Conservation (phyloP, 78 protist species). For the Guillardia theta region DNA sequence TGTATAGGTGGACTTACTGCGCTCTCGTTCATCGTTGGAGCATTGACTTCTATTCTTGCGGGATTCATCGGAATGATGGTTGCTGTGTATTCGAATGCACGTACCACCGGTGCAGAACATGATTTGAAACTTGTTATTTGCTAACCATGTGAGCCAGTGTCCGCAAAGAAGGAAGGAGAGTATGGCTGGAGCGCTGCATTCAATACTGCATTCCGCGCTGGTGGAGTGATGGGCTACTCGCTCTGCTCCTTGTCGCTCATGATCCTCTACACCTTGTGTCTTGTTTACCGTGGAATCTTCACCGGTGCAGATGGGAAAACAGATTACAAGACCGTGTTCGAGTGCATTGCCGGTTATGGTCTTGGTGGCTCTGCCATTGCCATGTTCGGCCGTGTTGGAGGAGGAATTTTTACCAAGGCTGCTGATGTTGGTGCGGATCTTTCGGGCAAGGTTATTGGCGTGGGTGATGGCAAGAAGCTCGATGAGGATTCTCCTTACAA, state of each 20-base stretch:
- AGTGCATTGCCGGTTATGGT: slow-evolving; percentile 73
- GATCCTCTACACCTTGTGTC: not conserved
- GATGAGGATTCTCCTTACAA: slow-evolving; percentile 77
- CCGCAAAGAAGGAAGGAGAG: not conserved
- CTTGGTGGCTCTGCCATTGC: slow-evolving; percentile 79
- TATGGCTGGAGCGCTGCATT: slow-evolving; percentile 30
- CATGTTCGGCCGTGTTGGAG: slow-evolving; percentile 78
- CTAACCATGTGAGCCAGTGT: no score
- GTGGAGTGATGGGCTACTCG: slow-evolving; percentile 70
- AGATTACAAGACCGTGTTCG: not conserved
- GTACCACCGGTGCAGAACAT: no score
- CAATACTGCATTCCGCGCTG: slow-evolving; percentile 68
- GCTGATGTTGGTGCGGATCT: slow-evolving; percentile 82
- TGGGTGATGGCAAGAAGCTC: slow-evolving; percentile 40
- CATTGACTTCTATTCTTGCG: slow-evolving; percentile 49
- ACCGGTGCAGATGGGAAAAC: not conserved
- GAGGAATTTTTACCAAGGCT: slow-evolving; percentile 66
- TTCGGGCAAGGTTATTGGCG: slow-evolving; percentile 64
- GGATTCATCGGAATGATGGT: slow-evolving; percentile 47
- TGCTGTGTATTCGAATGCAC: slow-evolving; percentile 64
- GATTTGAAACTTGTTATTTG: no score
- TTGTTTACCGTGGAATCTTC: slow-evolving; percentile 25
- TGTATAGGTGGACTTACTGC: not conserved
- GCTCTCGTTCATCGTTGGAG: slow-evolving; percentile 58
- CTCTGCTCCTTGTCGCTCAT: slow-evolving; percentile 38